These are phyloP conservation scores for Rubia balearica DNA, from an alignment of 305 asterid species.

Conservation along the genomic window DNA sequence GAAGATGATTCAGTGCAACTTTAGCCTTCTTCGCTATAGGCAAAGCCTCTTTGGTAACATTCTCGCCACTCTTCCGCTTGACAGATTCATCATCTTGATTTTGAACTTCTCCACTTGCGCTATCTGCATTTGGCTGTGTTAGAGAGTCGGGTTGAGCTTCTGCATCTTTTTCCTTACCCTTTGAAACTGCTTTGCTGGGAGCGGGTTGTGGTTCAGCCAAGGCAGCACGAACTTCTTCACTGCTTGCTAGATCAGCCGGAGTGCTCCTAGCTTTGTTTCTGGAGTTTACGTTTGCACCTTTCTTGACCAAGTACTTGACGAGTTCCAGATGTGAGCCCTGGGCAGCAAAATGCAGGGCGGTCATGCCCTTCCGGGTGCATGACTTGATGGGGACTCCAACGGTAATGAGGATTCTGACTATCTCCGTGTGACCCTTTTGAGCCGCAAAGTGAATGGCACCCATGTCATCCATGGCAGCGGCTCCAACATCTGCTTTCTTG, in stretches of 20 bases:
- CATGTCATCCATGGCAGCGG: constrained; percentile 99
- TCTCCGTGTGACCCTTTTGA: constrained; percentile 84
- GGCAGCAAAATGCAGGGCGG: constrained; percentile 84
- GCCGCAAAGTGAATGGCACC: constrained; percentile 96
- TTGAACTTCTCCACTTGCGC: constrained; percentile 20
- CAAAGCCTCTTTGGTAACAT: constrained; percentile 25
- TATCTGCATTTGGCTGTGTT: constrained; percentile 25
- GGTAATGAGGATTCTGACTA: constrained; percentile 48
- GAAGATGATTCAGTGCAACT: constrained; percentile 69
- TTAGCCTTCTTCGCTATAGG: constrained; percentile 50
- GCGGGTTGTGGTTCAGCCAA: constrained; percentile 35
- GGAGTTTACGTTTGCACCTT: constrained; percentile 50
- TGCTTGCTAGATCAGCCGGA: constrained; percentile 65
- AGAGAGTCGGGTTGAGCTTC: constrained; percentile 19
- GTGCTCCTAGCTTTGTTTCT: constrained; percentile 80
- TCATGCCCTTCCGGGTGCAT: constrained; percentile 80
- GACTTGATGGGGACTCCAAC: constrained; percentile 68
- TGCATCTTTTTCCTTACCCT: constrained; percentile 28
- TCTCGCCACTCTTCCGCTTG: constrained; percentile 44
- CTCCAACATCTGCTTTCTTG: constrained; percentile 80
- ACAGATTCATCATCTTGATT: constrained; percentile 31
- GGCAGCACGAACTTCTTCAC: constrained; percentile 48
- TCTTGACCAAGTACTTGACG: constrained; percentile 63
- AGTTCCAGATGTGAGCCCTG: constrained; percentile 80
- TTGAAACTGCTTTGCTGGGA: constrained; percentile 21